Conservation (phyloP, 306 rosid species). For the Inga laurina region DNA sequence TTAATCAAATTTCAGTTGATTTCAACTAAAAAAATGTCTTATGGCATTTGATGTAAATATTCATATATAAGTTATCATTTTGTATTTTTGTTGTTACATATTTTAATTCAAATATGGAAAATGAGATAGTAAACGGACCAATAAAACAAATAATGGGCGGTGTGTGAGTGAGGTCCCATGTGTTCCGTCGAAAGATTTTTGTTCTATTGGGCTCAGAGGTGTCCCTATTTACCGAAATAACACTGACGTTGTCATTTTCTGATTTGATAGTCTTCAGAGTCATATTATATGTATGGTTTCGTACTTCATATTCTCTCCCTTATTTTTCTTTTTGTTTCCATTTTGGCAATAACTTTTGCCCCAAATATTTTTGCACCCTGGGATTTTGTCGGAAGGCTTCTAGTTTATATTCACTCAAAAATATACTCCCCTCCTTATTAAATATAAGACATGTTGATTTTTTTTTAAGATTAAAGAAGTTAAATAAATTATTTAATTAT, state of each 20-base stretch:
- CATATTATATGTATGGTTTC: not conserved
- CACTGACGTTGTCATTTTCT: constrained; percentile 17
- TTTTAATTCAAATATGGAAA: too few species aligned
- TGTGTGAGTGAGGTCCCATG: not conserved
- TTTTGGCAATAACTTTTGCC: not conserved
- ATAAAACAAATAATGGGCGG: not conserved
- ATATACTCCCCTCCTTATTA: too few species aligned
- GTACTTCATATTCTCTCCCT: not conserved
- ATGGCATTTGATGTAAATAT: too few species aligned
- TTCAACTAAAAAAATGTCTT: not conserved
- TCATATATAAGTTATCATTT: too few species aligned
- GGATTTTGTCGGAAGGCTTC: not conserved
- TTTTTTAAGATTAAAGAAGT: too few species aligned
- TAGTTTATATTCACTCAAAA: too few species aligned
- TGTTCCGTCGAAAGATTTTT: constrained; percentile 26
- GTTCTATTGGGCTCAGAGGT: not conserved
- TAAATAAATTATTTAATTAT: too few species aligned
- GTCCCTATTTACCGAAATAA: not conserved
- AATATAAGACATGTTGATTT: too few species aligned
- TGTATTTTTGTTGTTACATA: too few species aligned
- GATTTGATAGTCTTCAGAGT: not conserved
- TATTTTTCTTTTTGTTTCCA: too few species aligned
- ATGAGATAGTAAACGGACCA: too few species aligned
- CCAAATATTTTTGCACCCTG: not conserved
- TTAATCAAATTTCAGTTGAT: not conserved